Base-by-base conservation (phyloP, 352 stramenopile species). In the Globisporangium abappressorium region DNA sequence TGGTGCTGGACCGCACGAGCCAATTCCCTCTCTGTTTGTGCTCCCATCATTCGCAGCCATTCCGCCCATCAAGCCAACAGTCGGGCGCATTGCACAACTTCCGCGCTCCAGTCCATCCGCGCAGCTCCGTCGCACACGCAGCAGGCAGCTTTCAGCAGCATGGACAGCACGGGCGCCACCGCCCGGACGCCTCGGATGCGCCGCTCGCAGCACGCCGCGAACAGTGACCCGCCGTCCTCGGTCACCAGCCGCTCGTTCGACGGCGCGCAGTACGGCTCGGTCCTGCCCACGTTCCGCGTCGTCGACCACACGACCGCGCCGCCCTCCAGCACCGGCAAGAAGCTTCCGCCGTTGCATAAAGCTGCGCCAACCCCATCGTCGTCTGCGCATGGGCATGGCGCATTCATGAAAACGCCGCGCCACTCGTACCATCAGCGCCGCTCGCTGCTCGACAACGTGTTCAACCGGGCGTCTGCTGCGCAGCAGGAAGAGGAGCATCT, bases 111-210 rank as follows among this genome's bases (percentile, higher is more conserved):
- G 5, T 22, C 43, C 43, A 51, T 18, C 38, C 38, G 36, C 14
- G 36, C 36, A 43, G 36, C 36, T 43, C 36, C 36, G 36, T 43
- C 36, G 36, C 36, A 14, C 14, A 33, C 11, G 36, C 36, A 43
- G 14, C 53, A 24, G 7, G 11, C 43, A 51, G 43, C 24, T 9
- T 34, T 12, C 60, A 15, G 22, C 28, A 65, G 5, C 15, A 95
- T 95, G 87, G 85, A 95, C 77, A 92, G 83, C 78, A 90, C 82
- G 6, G 87, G 87, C 20, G 87, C 87, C 12, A 95, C 82, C 24
- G 84, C 80, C 22, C 79, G 85, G 58, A 95, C 87, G 47, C 87
- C 87, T 51, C 77, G 80, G 43, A 51, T 51, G 54, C 81, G 79
- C 34, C 80, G 78, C 28, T 76, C 74, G 49, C 49, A 24, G 26